Evolutionary conservation across 1,139 yeast species (phyloP).

Genomic region (Saccharomyces uvarum): DNA sequence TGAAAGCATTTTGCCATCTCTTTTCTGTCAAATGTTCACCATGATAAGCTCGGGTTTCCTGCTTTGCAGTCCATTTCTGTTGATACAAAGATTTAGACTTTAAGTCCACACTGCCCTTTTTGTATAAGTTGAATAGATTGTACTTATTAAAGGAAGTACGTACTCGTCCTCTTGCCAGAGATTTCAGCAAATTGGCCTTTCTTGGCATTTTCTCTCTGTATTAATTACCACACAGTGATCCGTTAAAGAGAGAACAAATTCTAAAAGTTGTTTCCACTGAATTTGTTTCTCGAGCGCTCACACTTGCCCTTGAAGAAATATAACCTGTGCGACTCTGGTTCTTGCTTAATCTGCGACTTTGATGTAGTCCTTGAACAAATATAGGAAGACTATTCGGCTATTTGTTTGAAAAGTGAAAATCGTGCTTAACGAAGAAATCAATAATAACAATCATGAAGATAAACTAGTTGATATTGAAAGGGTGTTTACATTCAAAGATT

Average conservation of each 20-base stretch:
- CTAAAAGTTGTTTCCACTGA: neutral
- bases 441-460: neutral
- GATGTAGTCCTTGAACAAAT: neutral
- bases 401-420: neutral
- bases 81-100: conserved; percentile 64
- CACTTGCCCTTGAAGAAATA: neutral
- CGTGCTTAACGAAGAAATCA: neutral
- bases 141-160: conserved; percentile 90
- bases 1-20: conserved; percentile 66
- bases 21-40: conserved; percentile 89
- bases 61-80: conserved; percentile 87
- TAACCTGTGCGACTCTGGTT: neutral
- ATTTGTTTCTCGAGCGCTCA: neutral
- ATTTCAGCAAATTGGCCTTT: conserved; percentile 50
- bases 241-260: neutral
- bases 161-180: conserved; percentile 62
- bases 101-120: conserved; percentile 49
- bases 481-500: neutral
- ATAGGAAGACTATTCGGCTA: neutral
- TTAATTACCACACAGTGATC: neutral
- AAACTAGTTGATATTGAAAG: neutral
- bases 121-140: conserved; percentile 79
- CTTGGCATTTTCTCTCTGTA: conserved; percentile 45
- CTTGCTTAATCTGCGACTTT: neutral
- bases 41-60: conserved; percentile 89